Percentiles rank a stretch among this genome's conserved stretches.
phyloP scores from a whole-genome alignment of 345 rosid genomes.

The Eucalyptus paniculata region DNA sequence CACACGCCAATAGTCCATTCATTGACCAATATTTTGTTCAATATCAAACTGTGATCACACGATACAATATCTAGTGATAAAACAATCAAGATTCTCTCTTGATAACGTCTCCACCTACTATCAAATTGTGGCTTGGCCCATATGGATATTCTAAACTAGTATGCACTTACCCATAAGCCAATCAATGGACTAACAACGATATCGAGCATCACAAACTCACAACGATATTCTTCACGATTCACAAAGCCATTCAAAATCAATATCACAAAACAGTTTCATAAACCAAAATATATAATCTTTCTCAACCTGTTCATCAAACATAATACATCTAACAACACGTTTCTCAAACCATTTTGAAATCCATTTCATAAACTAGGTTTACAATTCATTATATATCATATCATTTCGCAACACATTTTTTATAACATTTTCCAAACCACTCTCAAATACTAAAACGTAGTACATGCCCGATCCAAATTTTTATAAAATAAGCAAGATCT shows the following conservation, averaged over 20 bases:
- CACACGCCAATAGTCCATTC: background rate
- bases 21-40: background rate
- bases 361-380: background rate
- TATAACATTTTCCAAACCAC: background rate
- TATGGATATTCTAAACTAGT: background rate
- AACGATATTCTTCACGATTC: background rate
- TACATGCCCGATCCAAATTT: background rate
- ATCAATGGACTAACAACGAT: background rate
- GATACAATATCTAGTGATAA: background rate
- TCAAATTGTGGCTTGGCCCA: background rate
- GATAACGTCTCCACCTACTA: background rate
- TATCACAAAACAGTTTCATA: background rate
- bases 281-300: background rate
- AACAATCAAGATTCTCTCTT: too few species aligned
- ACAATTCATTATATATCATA: background rate
- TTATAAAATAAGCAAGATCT: background rate
- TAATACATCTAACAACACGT: background rate
- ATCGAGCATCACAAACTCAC: background rate
- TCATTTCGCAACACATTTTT: background rate
- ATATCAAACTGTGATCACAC: background rate
- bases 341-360: background rate
- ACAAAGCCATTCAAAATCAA: background rate
- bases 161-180: background rate
- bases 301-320: background rate
- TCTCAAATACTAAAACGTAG: background rate